Base-by-base conservation (phyloP, 2,329 filamentous ascomycete genomes). In the Trichophyton mentagrophytes region DNA sequence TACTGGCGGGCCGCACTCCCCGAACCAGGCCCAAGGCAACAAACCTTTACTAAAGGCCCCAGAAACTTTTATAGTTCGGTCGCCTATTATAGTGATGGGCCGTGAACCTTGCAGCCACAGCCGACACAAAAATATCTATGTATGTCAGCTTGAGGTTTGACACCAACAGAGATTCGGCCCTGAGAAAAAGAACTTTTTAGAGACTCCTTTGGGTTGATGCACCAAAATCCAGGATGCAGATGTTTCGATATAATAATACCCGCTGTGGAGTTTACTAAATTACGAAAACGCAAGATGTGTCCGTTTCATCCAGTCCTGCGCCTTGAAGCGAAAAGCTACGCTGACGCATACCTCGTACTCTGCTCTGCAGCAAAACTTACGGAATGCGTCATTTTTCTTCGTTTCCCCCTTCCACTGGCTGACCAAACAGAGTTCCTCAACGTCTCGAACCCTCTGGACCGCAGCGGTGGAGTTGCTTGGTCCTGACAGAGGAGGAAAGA, bases 401-500 rank as follows among this genome's bases (percentile, higher is more conserved):
- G 49, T 55, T 36, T 44, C n/a, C 6, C 15, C 40, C 40, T n/a
- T 55, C 33, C 13, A 36, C 25, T 36, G 8, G 49, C 11, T 17
- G 17, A 33, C 49, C 13, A 27, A 36, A 36, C 20, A 55, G 27
- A 55, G 49, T 55, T 55, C 30, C 7, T 36, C 27, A 55, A 36
- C 49, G 49, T 36, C 49, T 55, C 25, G 49, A 55, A 55, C 49
- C 49, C 25, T 55, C 49, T 55, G n/a, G n/a, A 33, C 49, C 49
- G 49, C 5, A n/a, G 15, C 2, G 8, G 49, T 36, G 49, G 47
- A 53, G 33, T 36, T 36, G 33, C 33, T 36, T 36, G 9, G 47
- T 53, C 4, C 27, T 55, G 25, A 55, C 49, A 36, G 49, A 55
- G 49, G 27, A 55, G 49, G 49, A 55, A 55, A 55, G 30, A 15